phyloP scores from a whole-genome alignment of 768 basidiomycete species.

The Hortiboletus campestris region DNA sequence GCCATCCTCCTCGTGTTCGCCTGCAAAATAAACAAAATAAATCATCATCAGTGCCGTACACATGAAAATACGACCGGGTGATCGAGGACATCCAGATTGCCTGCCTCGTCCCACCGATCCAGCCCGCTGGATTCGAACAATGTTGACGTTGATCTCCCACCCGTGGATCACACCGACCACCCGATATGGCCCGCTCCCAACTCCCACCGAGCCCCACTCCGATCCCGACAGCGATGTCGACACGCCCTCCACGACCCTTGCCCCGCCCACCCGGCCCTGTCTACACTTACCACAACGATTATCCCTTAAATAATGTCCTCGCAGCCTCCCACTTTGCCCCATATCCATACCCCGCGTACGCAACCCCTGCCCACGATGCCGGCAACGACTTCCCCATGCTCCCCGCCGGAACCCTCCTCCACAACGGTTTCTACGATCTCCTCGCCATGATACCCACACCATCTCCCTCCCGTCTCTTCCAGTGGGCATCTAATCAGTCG shows the following conservation, averaged over 20 bases:
- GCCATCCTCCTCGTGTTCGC: slow-evolving; percentile 20
- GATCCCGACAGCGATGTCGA: neutral
- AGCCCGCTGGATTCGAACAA: neutral
- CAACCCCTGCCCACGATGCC: neutral
- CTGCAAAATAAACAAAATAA: too few species aligned
- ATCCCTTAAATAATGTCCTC: neutral
- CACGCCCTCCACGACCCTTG: neutral
- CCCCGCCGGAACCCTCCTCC: slow-evolving; percentile 69
- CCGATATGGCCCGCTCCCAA: neutral
- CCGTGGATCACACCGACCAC: neutral
- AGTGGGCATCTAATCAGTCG: slow-evolving; percentile 48
- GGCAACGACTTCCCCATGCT: slow-evolving; percentile 42
- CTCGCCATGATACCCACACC: slow-evolving; percentile 74
- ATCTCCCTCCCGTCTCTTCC: slow-evolving; percentile 56
- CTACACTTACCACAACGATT: neutral
- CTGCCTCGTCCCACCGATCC: neutral
- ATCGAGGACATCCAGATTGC: neutral
- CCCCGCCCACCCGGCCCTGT: neutral
- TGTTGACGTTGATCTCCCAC: too few species aligned
- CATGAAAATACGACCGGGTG: neutral
- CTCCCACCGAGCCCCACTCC: neutral
- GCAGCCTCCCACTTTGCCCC: neutral
- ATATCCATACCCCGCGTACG: slow-evolving; percentile 1
- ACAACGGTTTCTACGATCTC: slow-evolving; percentile 90
- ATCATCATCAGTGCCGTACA: neutral